phyloP scores from a whole-genome alignment of 805 yeast species.

The Ogataea thermomethanolica region DNA sequence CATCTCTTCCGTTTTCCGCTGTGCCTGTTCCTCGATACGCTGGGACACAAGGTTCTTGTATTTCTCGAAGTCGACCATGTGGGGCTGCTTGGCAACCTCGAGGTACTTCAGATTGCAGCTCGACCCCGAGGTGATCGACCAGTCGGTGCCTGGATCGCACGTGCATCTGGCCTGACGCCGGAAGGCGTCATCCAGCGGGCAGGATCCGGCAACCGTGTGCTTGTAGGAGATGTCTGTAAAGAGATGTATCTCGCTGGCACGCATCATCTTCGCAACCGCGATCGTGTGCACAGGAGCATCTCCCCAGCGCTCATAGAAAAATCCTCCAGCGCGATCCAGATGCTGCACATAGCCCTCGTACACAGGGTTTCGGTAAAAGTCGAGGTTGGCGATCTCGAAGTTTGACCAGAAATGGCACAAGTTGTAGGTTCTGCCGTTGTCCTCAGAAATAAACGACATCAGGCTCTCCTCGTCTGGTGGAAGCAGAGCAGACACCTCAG shows the following conservation, averaged over 20 bases:
- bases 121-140: slow-evolving; percentile 47
- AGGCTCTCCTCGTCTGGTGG: slow-evolving; percentile 36
- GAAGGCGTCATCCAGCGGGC: slow-evolving; percentile 65
- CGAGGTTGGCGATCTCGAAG: slow-evolving; percentile 69
- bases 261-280: slow-evolving; percentile 43
- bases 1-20: slow-evolving; percentile 7
- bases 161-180: slow-evolving; percentile 59
- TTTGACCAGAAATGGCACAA: slow-evolving; percentile 83
- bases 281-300: slow-evolving; percentile 59
- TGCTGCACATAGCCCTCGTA: slow-evolving; percentile 59
- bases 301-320: slow-evolving; percentile 89
- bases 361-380: slow-evolving; percentile 54
- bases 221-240: slow-evolving; percentile 79
- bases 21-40: slow-evolving; percentile 10
- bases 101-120: slow-evolving; percentile 28
- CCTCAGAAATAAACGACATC: slow-evolving; percentile 60
- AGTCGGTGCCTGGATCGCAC: slow-evolving; percentile 68
- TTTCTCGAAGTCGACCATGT: slow-evolving; percentile 23
- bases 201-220: slow-evolving; percentile 75
- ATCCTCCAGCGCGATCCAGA: slow-evolving; percentile 70
- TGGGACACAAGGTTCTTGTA: slow-evolving; percentile 17
- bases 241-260: slow-evolving; percentile 63
- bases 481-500: slow-evolving; percentile 16
- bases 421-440: slow-evolving; percentile 61
- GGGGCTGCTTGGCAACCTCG: slow-evolving; percentile 21